Evolutionary conservation across 345 rosid species (phyloP), one percentile per base, ranked within the genome.

Genomic region (Euphorbia peplus): DNA sequence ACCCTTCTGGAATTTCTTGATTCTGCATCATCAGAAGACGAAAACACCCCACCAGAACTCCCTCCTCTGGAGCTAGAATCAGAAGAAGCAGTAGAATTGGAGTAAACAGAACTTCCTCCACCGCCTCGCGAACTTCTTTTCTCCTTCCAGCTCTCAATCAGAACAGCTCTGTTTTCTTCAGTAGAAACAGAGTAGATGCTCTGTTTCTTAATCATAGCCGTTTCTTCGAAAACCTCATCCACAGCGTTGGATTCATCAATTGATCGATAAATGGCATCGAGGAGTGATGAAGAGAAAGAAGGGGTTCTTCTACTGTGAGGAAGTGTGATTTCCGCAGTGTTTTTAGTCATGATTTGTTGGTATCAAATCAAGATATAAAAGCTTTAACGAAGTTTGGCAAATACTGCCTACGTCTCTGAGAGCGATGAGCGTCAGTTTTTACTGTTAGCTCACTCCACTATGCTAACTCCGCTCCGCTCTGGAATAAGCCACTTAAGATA

Each of bases 281-380:
- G 92, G 52, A 89, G 81, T 54, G 87, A 80, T 5, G 98, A 89
- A 69, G 98, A 92, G 82, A 92, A 92, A 46, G 98, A 92, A 25
- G 93, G 90, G 56, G 90, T 82, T 75, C 89, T 84, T 68, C 42
- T 39, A 5, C 42, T 39, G 0, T 39, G 42, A 5, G 42, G 42
- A 39, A 39, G 37, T 2, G 37, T 32, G 37, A 2, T 2, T 32
- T 32, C 37, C 6, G 37, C 37, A 6, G 37, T 11, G 42, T 39
- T 39, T 4, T 39, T 2, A 8, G 5, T 4, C 42, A 39, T 39
- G 42, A 39, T 39, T 39, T 39, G 42, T n/a, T n/a, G n/a, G n/a
- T n/a, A n/a, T n/a, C n/a, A n/a, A n/a, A n/a, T n/a, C n/a, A n/a
- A n/a, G n/a, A n/a, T n/a, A n/a, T n/a, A n/a, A n/a, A n/a, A n/a